Conservation (phyloP, 306 rosid species). For the Fragaria ananassa region DNA sequence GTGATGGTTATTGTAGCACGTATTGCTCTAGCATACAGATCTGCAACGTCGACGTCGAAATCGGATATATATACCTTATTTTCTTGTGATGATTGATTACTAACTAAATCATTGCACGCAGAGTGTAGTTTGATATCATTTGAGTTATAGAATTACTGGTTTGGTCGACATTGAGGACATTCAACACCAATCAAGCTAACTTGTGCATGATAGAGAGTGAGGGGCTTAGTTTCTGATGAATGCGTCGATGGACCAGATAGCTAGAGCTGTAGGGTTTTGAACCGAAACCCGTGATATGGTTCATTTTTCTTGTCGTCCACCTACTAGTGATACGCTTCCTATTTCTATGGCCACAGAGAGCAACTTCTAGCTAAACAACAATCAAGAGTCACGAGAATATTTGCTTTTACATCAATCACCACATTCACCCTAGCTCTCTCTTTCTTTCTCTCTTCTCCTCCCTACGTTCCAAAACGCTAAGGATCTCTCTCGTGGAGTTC, state of each 20-base stretch:
- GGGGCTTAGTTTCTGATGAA: not conserved
- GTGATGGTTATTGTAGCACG: not conserved
- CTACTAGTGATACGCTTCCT: slow-evolving; percentile 31
- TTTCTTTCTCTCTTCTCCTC: slow-evolving; percentile 17
- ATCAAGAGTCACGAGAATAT: slow-evolving; percentile 59
- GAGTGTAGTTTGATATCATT: not conserved
- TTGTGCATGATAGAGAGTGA: not conserved
- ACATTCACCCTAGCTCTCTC: slow-evolving; percentile 27
- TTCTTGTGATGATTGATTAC: not conserved
- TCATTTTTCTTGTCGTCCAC: slow-evolving; percentile 40
- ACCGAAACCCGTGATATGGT: slow-evolving; percentile 52
- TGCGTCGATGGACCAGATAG: slow-evolving; percentile 10
- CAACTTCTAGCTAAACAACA: slow-evolving; percentile 46
- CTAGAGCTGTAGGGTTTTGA: slow-evolving; percentile 2
- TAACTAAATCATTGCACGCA: not conserved
- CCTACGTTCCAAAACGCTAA: slow-evolving; percentile 3
- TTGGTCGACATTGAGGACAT: slow-evolving; percentile 2
- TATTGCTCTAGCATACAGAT: not conserved
- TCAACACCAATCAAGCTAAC: not conserved
- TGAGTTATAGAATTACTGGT: not conserved
- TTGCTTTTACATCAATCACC: slow-evolving; percentile 33
- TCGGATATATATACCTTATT: not conserved
- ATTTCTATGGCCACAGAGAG: slow-evolving; percentile 40
- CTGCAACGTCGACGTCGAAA: not conserved
- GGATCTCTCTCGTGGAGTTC: not conserved